Evolutionary conservation across 2,329 filamentous ascomycete genomes (phyloP), one percentile per base, ranked within the genome.

Genomic region (Colletotrichum brevisporum): DNA sequence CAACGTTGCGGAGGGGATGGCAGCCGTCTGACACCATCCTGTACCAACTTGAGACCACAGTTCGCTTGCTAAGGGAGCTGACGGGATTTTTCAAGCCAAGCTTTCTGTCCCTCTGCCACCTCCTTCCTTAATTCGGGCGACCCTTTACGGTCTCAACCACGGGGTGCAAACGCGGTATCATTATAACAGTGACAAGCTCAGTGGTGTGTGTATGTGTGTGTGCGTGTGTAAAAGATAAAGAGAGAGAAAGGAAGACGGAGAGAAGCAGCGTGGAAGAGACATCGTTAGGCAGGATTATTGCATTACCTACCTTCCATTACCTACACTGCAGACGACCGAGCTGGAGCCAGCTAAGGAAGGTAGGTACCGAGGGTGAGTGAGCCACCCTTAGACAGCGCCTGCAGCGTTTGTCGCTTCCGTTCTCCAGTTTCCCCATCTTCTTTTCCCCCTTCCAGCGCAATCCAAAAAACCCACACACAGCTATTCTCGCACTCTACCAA

Each of bases 1-100:
- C 45, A 67, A 70, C 61, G 67, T 71, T 70, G 62, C 61, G 54
- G 61, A 69, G 62, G 69, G 67, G 62, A 71, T 71, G 67, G 48
- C 67, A 66, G 61, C 54, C 41, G 56, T 70, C 61, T 71, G 69
- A 71, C 53, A 66, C 61, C 61, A 62, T 70, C 51, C 47, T 70
- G 21, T 57, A 63, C 48, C 56, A 27, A 66, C 47, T 68, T 70
- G 56, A 68, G 64, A 70, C 63, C 58, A 47, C 54, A 31, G 65
- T 50, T 48, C 52, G 63, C 63, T 68, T 47, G 52, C 50, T 48
- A 24, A 24, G 57, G 58, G 63, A 54, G 56, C 54, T 63, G 41
- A 51, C 57, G 47, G 52, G 47, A 63, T 43, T 63, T 67, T 43
- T 63, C 62, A 70, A 70, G 67, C 63, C 62, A 70, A 70, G 67